These are phyloP conservation scores for Metschnikowia aberdeeniae DNA, from an alignment of 805 yeast genomes.

Conservation along the genomic window DNA sequence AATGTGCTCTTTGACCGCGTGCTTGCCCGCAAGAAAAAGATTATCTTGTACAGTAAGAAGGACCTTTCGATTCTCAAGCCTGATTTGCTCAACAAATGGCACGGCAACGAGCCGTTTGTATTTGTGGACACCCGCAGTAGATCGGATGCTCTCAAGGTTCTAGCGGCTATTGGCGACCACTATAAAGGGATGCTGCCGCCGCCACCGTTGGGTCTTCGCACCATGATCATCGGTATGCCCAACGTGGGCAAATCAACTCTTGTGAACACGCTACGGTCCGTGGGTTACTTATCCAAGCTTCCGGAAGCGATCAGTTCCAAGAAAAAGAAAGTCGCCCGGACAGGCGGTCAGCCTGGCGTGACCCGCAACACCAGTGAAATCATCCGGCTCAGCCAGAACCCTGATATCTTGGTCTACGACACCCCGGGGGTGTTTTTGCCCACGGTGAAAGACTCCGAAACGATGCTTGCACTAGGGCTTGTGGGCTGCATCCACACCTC, in stretches of 20 bases:
- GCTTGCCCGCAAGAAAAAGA: conserved; percentile 48
- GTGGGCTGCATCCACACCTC: conserved; percentile 71
- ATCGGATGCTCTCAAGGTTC: conserved; percentile 47
- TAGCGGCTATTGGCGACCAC: conserved; percentile 45
- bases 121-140: conserved; percentile 55
- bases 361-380: conserved; percentile 76
- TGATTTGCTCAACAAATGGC: conserved; percentile 32
- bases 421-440: conserved; percentile 94
- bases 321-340: conserved; percentile 65
- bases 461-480: conserved; percentile 70
- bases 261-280: conserved; percentile 64
- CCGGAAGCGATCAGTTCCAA: conserved; percentile 29
- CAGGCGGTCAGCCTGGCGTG: conserved; percentile 89
- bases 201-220: conserved; percentile 78
- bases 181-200: conserved; percentile 51
- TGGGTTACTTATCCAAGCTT: conserved; percentile 27
- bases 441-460: conserved; percentile 54
- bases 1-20: conserved; percentile 74
- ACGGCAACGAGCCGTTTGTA: conserved; percentile 33
- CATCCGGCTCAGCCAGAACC: conserved; percentile 57
- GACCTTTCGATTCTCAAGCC: conserved; percentile 54
- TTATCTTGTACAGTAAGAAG: conserved; percentile 74
- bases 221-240: conserved; percentile 90
- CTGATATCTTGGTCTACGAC: conserved; percentile 71
- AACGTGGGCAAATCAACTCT: conserved; percentile 95